These are phyloP conservation scores for Hanseniaspora vineae DNA, from an alignment of 805 yeast genomes.

Conservation along the genomic window DNA sequence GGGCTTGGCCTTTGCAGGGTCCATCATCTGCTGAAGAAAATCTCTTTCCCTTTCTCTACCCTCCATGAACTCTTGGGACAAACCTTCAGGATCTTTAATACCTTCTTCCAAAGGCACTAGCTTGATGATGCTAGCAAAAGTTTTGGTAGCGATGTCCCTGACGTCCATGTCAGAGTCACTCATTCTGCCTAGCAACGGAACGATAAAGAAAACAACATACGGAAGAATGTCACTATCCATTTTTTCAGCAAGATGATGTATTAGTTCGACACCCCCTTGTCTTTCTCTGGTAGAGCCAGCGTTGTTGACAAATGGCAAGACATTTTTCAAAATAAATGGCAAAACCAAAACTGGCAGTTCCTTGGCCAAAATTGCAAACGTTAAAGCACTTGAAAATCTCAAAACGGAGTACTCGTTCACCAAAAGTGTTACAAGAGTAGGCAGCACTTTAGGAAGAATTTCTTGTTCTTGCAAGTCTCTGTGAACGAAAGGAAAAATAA, in stretches of 20 bases:
- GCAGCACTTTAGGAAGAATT: conserved; percentile 40
- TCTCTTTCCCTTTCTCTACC: conserved; percentile 93
- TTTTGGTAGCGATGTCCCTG: conserved; percentile 83
- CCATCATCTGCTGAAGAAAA: conserved; percentile 95
- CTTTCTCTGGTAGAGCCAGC: conserved; percentile 59
- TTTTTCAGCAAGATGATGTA: conserved; percentile 68
- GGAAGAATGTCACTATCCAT: conserved; percentile 90
- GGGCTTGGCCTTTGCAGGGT: conserved; percentile 77
- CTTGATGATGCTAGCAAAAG: conserved; percentile 92
- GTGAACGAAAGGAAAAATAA: conserved; percentile 53
- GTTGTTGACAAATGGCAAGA: conserved; percentile 71
- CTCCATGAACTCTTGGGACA: conserved; percentile 69
- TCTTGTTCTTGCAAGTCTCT: conserved; percentile 31
- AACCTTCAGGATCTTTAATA: conserved; percentile 85
- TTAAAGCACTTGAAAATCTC: conserved; percentile 81
- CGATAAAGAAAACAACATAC: conserved; percentile 87
- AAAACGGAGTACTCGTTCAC: conserved; percentile 68
- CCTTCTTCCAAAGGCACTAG: conserved; percentile 96
- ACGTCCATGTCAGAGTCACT: conserved; percentile 85
- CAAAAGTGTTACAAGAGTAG: conserved; percentile 35
- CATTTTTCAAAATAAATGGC: conserved; percentile 61
- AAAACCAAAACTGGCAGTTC: conserved; percentile 58
- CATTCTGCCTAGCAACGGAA: conserved; percentile 95
- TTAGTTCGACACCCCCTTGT: conserved; percentile 89
- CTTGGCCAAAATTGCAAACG: conserved; percentile 68